These are phyloP conservation scores for Flaveria robusta DNA, from an alignment of 129 eudicot genomes.

Conservation along the genomic window DNA sequence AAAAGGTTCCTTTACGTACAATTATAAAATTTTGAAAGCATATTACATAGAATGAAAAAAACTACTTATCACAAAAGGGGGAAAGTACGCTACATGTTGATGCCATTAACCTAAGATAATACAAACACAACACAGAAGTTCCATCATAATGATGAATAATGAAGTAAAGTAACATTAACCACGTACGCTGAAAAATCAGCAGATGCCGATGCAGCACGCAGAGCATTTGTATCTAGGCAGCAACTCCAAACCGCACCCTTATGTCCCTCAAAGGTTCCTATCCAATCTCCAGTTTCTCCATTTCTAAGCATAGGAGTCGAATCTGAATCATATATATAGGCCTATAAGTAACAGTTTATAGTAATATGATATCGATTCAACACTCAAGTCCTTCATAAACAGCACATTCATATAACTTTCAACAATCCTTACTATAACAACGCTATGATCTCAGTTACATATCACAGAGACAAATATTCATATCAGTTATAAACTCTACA, in stretches of 20 bases:
- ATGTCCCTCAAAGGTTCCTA: constrained; percentile 84
- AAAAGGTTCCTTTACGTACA: neutral
- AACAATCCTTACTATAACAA: neutral
- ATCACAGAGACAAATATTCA: neutral
- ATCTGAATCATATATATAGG: constrained; percentile 41
- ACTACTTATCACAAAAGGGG: neutral
- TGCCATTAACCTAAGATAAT: neutral
- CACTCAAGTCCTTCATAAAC: neutral
- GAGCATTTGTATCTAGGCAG: constrained; percentile 68
- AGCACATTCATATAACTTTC: neutral
- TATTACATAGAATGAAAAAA: neutral
- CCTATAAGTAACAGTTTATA: neutral
- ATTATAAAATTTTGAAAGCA: neutral
- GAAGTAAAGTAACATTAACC: neutral
- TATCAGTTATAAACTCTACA: neutral
- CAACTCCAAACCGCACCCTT: constrained; percentile 95
- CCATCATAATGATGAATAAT: neutral
- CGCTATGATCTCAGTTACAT: neutral
- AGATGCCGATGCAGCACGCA: constrained; percentile 79
- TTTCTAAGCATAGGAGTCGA: constrained; percentile 79
- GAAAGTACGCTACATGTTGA: neutral
- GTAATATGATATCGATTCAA: neutral
- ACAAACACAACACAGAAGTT: neutral
- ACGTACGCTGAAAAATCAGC: constrained; percentile 86
- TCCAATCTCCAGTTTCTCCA: constrained; percentile 88